Base-by-base conservation (phyloP, 768 basidiomycete species). In the Agaricus bisporus region DNA sequence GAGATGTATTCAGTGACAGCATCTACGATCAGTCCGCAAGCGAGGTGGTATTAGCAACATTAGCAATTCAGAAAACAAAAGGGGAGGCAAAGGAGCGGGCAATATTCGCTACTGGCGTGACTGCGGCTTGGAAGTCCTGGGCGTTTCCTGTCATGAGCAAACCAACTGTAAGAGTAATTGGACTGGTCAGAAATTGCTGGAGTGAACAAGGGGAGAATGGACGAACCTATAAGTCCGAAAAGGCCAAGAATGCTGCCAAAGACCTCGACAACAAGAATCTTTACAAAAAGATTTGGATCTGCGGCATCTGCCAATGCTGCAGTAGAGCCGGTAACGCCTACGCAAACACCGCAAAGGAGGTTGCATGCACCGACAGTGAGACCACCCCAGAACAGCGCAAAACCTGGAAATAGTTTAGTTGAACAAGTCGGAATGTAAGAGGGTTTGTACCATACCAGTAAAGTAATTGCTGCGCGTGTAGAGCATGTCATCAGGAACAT, bases 311-410 rank as follows among this genome's bases (percentile, higher is more conserved):
- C 85, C 32, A 98, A 73, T 1, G 97, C 97, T 3, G 95, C 95
- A 15, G 93, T 98, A 2, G 94, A 91, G 0, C 97, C 97, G 5
- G 92, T 93, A 65, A 98, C 80, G 37, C 97, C 95, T 44, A 99
- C 97, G 12, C 86, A 90, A 54, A 98, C 70, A 56, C 97, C 97
- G 56, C 97, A 98, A 18, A 99, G 78, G 22, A 98, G 79, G 69
- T 98, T 98, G 71, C 95, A 98, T 4, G 83, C 65, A 14, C 97
- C 97, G 26, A 95, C 95, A 2, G 93, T 94, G 32, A 98, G 72
- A 28, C 97, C 97, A 20, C 94, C 95, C 87, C 95, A 98, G 78
- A 99, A 98, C 48, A 98, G 78, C 2, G 95, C 87, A 62, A 82
- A 98, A 5, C 93, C 91, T 91, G 59, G 6, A n/a, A 11, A 18